Evolutionary conservation across 2,329 filamentous ascomycete genomes (phyloP), one percentile per base, ranked within the genome.

Genomic region (Esteya vermicola): DNA sequence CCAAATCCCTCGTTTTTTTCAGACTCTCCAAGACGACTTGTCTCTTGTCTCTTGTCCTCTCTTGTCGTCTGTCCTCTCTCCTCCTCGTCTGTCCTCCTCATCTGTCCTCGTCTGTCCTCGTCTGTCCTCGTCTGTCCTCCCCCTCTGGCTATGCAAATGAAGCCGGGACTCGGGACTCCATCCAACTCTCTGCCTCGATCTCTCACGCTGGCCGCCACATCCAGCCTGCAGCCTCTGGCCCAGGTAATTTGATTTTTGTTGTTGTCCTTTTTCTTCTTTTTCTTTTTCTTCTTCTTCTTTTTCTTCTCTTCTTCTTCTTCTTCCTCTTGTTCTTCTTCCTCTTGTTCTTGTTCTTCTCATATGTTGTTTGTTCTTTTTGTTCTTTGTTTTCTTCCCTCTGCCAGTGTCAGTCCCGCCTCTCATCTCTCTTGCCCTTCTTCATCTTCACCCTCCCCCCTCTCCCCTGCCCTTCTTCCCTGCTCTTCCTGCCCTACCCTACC

Each of bases 171-270:
- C 53, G 52, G 57, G 54, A 56, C 57, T 56, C 58, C 54, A 52
- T 58, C 54, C 55, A 57, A 55, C 54, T 54, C 54, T 56, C 27
- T 51, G n/a, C n/a, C 52, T 55, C 52, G 54, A 51, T 48, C 53
- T 55, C 14, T 12, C 23, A 55, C 62, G 60, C 62, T 65, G 60
- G 61, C 57, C 61, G 60, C 55, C 60, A 64, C 57, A 54, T 60
- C 63, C 60, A 64, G 62, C 62, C 63, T 56, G 50, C n/a, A n/a
- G n/a, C n/a, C n/a, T n/a, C n/a, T n/a, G n/a, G n/a, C n/a, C n/a
- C n/a, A n/a, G n/a, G n/a, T n/a, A n/a, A n/a, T 42, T 36, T 42
- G 31, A 38, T 40, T 41, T 32, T 23, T 21, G 22, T 21, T 31
- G 3, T 23, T 10, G 6, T n/a, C 34, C 16, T n/a, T 23, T 7